Evolutionary conservation across 2,329 filamentous ascomycete genomes (phyloP), one percentile per base, ranked within the genome.

Genomic region (Clonostachys byssicola): DNA sequence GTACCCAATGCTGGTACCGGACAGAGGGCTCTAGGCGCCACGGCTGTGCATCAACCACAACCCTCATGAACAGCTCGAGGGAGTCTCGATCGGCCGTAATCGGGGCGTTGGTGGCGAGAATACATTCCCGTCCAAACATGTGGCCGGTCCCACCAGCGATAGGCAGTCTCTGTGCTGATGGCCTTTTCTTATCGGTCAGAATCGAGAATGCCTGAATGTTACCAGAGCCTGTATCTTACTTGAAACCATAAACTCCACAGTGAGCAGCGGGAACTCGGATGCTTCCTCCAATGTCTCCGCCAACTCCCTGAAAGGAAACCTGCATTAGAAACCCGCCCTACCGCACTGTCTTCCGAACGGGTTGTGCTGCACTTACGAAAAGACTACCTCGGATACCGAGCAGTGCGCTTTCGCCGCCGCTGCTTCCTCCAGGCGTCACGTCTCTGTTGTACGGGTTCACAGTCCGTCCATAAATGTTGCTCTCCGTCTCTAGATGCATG

Each of bases 361-460:
- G 16, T 2, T 6, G 8, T 6, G 23, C 3, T 2, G 5, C 1
- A 23, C 58, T 51, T 23, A 64, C 64, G 5, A 74, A 34, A 4
- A 70, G 51, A 20, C 68, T 71, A 16, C 71, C 71, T 5, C 68
- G 59, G 35, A 72, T 59, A 2, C 66, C 68, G 2, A 73, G 43
- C 1, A 73, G 52, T 1, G 71, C 68, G 2, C 60, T 62, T 46
- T 72, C 69, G 1, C 86, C 86, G 12, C 85, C 85, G 0, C 79
- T 81, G 12, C 76, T 81, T 3, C 86, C 85, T 6, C 86, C 86
- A 0, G 81, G 74, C 0, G 78, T 81, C 35, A 83, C 67, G 17
- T 72, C 65, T 2, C 79, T 72, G 49, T 86, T 86, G 48, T 76
- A 68, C 0, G 86, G 85, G 56, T 86, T 88, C 5, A 86, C 64